phyloP scores from a whole-genome alignment of 768 basidiomycete genomes.

The Tricholomella constricta region DNA sequence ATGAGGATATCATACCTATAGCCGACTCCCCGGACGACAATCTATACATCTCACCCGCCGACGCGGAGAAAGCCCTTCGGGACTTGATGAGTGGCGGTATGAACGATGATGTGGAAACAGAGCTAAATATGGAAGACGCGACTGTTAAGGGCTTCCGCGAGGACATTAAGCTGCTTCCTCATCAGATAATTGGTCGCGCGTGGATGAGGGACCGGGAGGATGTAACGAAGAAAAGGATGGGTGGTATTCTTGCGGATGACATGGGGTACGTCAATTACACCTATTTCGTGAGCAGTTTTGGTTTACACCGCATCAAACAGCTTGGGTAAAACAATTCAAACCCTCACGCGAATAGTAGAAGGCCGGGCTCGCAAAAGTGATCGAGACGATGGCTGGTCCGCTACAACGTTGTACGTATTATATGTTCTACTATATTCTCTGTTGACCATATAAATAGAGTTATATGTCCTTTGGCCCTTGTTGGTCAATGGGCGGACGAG shows the following conservation, averaged over 20 bases:
- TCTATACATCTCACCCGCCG: slow-evolving; percentile 41
- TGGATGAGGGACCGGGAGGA: slow-evolving; percentile 91
- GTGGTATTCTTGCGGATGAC: slow-evolving; percentile 92
- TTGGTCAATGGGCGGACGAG: slow-evolving; percentile 91
- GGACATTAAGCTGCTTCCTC: slow-evolving; percentile 72
- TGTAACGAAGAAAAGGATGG: slow-evolving; percentile 62
- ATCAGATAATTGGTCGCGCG: slow-evolving; percentile 80
- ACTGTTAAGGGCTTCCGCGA: slow-evolving; percentile 77
- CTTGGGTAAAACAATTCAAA: slow-evolving; percentile 91
- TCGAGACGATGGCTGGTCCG: slow-evolving; percentile 69
- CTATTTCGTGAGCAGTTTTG: neutral
- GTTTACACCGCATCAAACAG: slow-evolving; percentile 36
- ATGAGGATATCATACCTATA: slow-evolving; percentile 34
- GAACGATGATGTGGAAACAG: slow-evolving; percentile 56
- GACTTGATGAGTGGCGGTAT: slow-evolving; percentile 73
- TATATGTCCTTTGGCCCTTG: slow-evolving; percentile 83
- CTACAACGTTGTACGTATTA: slow-evolving; percentile 63
- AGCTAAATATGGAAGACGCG: slow-evolving; percentile 66
- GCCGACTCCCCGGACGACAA: slow-evolving; percentile 30
- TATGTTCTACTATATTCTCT: neutral
- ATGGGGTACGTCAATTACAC: slow-evolving; percentile 62
- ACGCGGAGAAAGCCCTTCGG: slow-evolving; percentile 77
- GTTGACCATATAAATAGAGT: slow-evolving; percentile 52
- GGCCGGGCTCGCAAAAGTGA: slow-evolving; percentile 73
- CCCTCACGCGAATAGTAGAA: slow-evolving; percentile 83